Evolutionary conservation across 169 alveolate genomes (phyloP), one percentile per base, ranked within the genome.

Genomic region (Toxoplasma gondii): DNA sequence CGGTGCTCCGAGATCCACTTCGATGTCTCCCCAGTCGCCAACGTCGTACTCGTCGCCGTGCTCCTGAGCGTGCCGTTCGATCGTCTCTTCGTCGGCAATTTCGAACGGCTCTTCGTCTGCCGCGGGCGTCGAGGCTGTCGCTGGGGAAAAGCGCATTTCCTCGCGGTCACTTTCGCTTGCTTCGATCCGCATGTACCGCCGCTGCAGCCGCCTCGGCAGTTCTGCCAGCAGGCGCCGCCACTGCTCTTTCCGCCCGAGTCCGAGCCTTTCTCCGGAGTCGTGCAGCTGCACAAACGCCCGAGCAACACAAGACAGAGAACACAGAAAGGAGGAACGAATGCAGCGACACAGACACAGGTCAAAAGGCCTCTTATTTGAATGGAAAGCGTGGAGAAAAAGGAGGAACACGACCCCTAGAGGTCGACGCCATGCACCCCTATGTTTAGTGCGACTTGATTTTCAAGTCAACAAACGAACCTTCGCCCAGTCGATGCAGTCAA

Each of bases 21-120:
- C 86, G 22, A 78, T n/a, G 74, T 64, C 74, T 27, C 74, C 74
- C 74, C 74, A 64, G 74, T 64, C 74, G 45, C n/a, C 83, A 70
- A 16, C 86, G 22, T 19, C 49, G 44, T 1, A 16, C 29, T 78
- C 86, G 39, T 19, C 86, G 5, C 2, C 44, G 39, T 38, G 49
- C 43, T 78, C 86, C 49, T n/a, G 49, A 1, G 39, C 39, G n/a
- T 17, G n/a, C 49, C 22, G 39, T 4, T 78, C 86, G 39, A 78
- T 9, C 12, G 39, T 38, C 44, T 19, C 86, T 78, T 78, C 86
- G 45, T 78, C 86, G 10, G n/a, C 86, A 27, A 78, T n/a, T 31
- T 78, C 86, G n/a, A 78, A 78, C 29, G 74, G 31, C 74, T 7
- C 74, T 16, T 64, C 49, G 27, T 36, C 43, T 19, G 2, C 27